phyloP scores from a whole-genome alignment of 2,329 filamentous ascomycete genomes.

The Cladosporium oxysporum region DNA sequence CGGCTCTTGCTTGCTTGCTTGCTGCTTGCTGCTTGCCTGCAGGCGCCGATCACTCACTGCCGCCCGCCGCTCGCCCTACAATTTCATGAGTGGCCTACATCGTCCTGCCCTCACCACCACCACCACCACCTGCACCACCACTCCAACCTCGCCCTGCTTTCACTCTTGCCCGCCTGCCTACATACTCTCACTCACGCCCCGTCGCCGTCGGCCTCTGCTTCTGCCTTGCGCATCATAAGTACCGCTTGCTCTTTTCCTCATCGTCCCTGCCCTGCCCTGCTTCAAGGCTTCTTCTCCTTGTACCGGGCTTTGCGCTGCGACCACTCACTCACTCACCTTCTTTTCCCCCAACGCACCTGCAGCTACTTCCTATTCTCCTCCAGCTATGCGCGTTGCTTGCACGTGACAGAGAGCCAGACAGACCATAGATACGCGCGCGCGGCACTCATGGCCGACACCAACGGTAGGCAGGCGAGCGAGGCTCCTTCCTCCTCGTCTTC shows the following conservation, averaged over 20 bases:
- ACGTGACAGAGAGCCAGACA: conserved; percentile 4
- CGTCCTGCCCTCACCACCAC: neutral
- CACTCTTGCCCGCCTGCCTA: neutral
- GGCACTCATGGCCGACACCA: conserved; percentile 10
- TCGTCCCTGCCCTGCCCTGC: neutral
- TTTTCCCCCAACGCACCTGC: neutral
- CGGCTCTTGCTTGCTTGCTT: neutral
- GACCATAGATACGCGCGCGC: conserved; percentile 7
- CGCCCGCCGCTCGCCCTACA: conserved; percentile 13
- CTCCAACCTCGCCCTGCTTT: neutral
- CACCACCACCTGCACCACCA: too few species aligned
- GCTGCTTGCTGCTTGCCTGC: neutral
- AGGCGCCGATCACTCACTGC: neutral
- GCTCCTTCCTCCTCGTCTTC: conserved; percentile 23
- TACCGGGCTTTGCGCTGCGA: neutral
- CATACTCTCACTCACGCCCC: neutral
- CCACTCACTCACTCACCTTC: neutral
- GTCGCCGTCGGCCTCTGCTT: neutral
- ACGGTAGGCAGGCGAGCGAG: conserved; percentile 24
- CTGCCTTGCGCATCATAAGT: conserved; percentile 21
- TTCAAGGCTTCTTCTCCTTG: conserved; percentile 5
- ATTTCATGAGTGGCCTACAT: conserved; percentile 8
- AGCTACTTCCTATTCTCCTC: neutral
- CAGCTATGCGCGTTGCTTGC: conserved; percentile 8
- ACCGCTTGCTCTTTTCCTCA: conserved; percentile 12